Base-by-base conservation (phyloP, 176 grass and related monocot species). In the Leersia perrieri region DNA sequence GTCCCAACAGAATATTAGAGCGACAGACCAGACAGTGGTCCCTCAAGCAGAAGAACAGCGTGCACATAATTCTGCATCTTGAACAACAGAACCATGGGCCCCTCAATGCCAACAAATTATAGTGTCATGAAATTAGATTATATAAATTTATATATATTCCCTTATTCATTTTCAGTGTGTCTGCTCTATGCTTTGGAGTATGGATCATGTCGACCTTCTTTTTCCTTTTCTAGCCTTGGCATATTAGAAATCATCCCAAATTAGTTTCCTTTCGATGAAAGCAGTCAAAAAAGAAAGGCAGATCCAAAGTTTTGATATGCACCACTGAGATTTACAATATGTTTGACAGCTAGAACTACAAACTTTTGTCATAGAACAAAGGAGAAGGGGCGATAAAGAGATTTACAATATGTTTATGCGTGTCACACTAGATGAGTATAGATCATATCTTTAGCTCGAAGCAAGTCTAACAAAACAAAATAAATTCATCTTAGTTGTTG, bases 381-480 rank as follows among this genome's bases (percentile, higher is more conserved):
- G 47, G 27, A n/a, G 36, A 22, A 60, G 42, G 27, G 18, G 38
- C 8, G 71, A 14, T 63, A 73, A 55, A 61, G 39, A 26, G 65
- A 32, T 22, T 13, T 20, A 41, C 42, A 77, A n/a, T 42, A 53
- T 58, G 27, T 33, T 64, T 64, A 81, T n/a, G 77, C 78, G 42
- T 85, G 72, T 72, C 55, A 80, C 25, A 9, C 81, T 83, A 79
- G 75, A 32, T 75, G 0, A 2, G 31, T 80, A n/a, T n/a, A 89
- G 83, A 76, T 78, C 83, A 65, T 89, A 82, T 83, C 81, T 81
- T 91, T 80, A 61, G 79, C 83, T 62, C 6, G 79, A 79, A 89
- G 86, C 74, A 80, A 80, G 83, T 86, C 55, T 34, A 27, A 30
- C 1, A 42, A 22, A 69, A 60, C 1, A 58, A 58, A 58, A 58